Evolutionary conservation across 2,329 filamentous ascomycete species (phyloP).

Genomic region (Penicillium sp.): DNA sequence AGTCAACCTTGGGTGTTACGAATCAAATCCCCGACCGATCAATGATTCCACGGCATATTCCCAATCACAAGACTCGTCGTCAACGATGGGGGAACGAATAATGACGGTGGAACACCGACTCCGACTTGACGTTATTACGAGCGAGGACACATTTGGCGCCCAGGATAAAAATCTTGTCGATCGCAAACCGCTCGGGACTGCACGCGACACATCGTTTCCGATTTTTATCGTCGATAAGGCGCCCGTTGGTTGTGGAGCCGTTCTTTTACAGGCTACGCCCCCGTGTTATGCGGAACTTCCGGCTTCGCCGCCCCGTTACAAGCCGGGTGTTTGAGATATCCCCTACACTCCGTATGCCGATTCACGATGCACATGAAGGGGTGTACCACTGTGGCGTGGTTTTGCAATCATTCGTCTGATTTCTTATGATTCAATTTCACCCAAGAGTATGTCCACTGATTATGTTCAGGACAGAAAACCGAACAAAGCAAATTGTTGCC

Average conservation of each 20-base stretch:
- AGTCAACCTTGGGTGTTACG: conserved; percentile 4
- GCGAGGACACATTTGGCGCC: conserved; percentile 13
- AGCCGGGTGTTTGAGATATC: not conserved
- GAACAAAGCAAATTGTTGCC: not conserved
- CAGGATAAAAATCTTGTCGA: conserved; percentile 10
- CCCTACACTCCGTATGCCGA: not conserved
- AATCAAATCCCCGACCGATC: not conserved
- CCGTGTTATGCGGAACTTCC: conserved; percentile 16
- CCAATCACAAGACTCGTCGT: not conserved
- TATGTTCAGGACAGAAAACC: too few species aligned
- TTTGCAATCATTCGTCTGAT: not conserved
- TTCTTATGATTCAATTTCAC: too few species aligned
- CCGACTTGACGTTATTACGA: conserved; percentile 11
- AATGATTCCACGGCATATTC: not conserved
- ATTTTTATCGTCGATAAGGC: conserved; percentile 1
- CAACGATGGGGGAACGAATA: not conserved
- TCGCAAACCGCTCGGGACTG: conserved; percentile 7
- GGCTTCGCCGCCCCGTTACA: conserved; percentile 12
- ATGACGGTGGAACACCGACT: conserved; percentile 12
- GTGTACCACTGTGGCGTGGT: not conserved
- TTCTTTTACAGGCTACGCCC: conserved; percentile 2
- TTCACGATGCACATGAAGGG: not conserved
- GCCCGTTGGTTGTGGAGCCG: conserved; percentile 1
- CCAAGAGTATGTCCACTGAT: too few species aligned
- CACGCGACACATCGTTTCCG: conserved; percentile 11